A percentile compares a stretch with the other conserved stretches of the same genome.
phyloP scores from a whole-genome alignment of 495 filamentous ascomycete species.

The Lasiosphaeria ovina region DNA sequence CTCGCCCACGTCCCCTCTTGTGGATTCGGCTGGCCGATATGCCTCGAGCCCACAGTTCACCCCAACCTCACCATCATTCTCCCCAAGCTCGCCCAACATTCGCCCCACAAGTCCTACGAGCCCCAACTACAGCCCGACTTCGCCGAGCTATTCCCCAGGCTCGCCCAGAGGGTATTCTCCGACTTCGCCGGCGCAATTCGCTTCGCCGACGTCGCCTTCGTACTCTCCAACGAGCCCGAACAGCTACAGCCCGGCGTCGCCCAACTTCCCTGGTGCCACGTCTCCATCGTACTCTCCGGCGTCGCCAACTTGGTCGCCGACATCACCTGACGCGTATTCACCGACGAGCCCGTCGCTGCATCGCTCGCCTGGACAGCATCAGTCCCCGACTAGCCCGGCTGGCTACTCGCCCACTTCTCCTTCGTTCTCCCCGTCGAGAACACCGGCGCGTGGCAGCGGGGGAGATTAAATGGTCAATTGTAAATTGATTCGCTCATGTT shows the following conservation, averaged over 20 bases:
- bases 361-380: slow-evolving; percentile 53
- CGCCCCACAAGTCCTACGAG: slow-evolving; percentile 58
- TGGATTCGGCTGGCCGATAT: slow-evolving; percentile 62
- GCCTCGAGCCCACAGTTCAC: slow-evolving; percentile 70
- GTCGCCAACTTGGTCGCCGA: slow-evolving; percentile 67
- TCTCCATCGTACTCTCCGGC: slow-evolving; percentile 69
- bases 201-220: slow-evolving; percentile 66
- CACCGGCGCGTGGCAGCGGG: slow-evolving; percentile 37
- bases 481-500: slow-evolving; percentile 18
- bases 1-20: slow-evolving; percentile 66
- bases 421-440: slow-evolving; percentile 44
- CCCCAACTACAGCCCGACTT: slow-evolving; percentile 79
- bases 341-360: slow-evolving; percentile 72
- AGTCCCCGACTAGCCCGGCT: slow-evolving; percentile 51
- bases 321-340: slow-evolving; percentile 69
- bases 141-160: slow-evolving; percentile 78
- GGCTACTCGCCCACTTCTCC: slow-evolving; percentile 53
- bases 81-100: slow-evolving; percentile 71
- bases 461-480: slow-evolving; percentile 34
- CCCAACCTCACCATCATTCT: slow-evolving; percentile 78
- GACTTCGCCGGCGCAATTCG: slow-evolving; percentile 53
- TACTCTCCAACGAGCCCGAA: slow-evolving; percentile 60
- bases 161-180: slow-evolving; percentile 62
- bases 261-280: slow-evolving; percentile 53
- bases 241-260: slow-evolving; percentile 64